These are phyloP conservation scores for Russula compacta DNA, from an alignment of 768 basidiomycete genomes.

Conservation along the genomic window DNA sequence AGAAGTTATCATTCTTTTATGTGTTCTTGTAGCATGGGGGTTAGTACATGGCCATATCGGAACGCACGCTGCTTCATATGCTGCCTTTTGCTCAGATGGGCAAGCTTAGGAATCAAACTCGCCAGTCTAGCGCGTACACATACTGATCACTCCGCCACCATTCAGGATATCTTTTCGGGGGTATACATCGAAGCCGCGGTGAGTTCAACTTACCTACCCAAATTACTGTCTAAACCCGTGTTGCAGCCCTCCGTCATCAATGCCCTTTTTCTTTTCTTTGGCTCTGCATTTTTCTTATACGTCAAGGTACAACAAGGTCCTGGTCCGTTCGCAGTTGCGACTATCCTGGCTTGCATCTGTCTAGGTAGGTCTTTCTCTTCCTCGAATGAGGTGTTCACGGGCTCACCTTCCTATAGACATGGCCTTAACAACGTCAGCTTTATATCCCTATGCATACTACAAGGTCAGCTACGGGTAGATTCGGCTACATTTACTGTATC, in stretches of 20 bases:
- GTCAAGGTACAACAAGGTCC: conserved; percentile 52
- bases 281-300: conserved; percentile 47
- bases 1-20: conserved; percentile 44
- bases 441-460: conserved; percentile 64
- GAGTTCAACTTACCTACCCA: conserved; percentile 22
- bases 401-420: conserved; percentile 37
- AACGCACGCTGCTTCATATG: not conserved
- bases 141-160: conserved; percentile 31
- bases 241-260: conserved; percentile 48
- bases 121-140: conserved; percentile 47
- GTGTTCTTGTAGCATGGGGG: conserved; percentile 50
- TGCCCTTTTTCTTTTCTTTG: conserved; percentile 55
- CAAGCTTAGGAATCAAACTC: conserved; percentile 53
- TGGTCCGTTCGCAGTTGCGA: conserved; percentile 51
- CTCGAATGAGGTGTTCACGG: not conserved
- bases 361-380: conserved; percentile 34
- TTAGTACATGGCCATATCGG: conserved; percentile 28
- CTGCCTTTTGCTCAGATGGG: conserved; percentile 39
- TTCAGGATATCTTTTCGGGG: conserved; percentile 38
- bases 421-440: conserved; percentile 42
- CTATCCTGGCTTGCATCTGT: conserved; percentile 50
- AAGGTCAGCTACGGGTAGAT: conserved; percentile 24
- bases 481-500: not conserved
- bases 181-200: conserved; percentile 47
- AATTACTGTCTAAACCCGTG: conserved; percentile 13